Evolutionary conservation across 1,139 yeast species (phyloP).

Genomic region (Yamadazyma jaroonii): DNA sequence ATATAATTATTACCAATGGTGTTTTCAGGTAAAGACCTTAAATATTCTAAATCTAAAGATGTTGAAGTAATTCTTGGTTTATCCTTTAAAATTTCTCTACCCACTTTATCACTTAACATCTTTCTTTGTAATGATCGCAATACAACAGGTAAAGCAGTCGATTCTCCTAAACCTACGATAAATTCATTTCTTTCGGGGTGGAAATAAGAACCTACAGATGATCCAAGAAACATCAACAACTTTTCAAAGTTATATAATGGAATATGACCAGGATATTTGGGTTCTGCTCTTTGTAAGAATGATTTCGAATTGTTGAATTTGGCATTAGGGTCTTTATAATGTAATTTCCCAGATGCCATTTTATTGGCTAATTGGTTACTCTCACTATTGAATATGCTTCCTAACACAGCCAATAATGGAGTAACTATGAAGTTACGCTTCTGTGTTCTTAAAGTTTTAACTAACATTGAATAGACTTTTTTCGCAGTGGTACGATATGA

Average conservation of each 20-base stretch:
- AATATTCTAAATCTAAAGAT: slow-evolving; percentile 60
- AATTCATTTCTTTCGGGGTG: slow-evolving; percentile 81
- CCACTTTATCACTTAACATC: slow-evolving; percentile 75
- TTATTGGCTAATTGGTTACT: slow-evolving; percentile 54
- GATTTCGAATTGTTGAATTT: slow-evolving; percentile 26
- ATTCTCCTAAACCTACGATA: slow-evolving; percentile 93
- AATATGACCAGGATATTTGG: slow-evolving; percentile 76
- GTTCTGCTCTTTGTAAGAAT: slow-evolving; percentile 37
- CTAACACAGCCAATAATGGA: slow-evolving; percentile 17
- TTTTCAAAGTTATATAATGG: slow-evolving; percentile 70
- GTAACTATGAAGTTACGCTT: slow-evolving; percentile 9
- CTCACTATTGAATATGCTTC: slow-evolving; percentile 41
- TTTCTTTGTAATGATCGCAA: slow-evolving; percentile 59
- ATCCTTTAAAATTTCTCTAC: slow-evolving; percentile 74
- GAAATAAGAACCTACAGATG: slow-evolving; percentile 78
- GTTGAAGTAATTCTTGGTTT: slow-evolving; percentile 80
- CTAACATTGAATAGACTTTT: not conserved
- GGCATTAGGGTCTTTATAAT: slow-evolving; percentile 37
- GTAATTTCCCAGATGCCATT: slow-evolving; percentile 56
- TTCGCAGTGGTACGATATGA: slow-evolving; percentile 1
- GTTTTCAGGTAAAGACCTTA: slow-evolving; percentile 61
- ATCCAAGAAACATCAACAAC: slow-evolving; percentile 60
- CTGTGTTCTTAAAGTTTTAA: not conserved
- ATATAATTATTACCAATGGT: slow-evolving; percentile 79
- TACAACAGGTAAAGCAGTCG: slow-evolving; percentile 75